These are phyloP conservation scores for Vaccinium corymbosum DNA, from an alignment of 148 eudicot genomes.

Conservation along the genomic window DNA sequence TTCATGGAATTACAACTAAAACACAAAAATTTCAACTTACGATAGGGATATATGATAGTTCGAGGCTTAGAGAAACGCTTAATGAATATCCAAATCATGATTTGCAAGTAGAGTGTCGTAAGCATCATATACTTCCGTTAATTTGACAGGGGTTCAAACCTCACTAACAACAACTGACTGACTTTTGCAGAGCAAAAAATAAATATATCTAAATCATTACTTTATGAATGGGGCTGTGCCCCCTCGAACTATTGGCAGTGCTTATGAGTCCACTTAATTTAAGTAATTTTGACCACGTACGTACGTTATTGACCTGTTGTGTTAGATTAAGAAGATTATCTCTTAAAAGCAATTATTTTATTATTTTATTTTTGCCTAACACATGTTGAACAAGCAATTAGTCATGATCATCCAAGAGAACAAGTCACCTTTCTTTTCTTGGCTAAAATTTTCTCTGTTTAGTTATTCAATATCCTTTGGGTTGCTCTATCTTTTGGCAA, in stretches of 20 bases:
- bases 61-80: not conserved
- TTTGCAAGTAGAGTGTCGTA: too few relatives aligned
- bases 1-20: too few relatives aligned
- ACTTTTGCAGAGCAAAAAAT: too few relatives aligned
- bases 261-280: not conserved
- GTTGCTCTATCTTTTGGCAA: not conserved
- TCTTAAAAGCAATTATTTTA: not conserved
- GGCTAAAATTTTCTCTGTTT: not conserved
- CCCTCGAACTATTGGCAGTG: not conserved
- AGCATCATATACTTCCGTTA: too few relatives aligned
- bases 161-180: too few relatives aligned
- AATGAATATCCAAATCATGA: not conserved
- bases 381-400: not conserved
- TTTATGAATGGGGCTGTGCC: not conserved
- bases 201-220: not conserved
- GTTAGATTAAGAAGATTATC: conserved; percentile 3
- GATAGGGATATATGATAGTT: too few relatives aligned
- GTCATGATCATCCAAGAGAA: not conserved
- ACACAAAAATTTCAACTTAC: too few relatives aligned
- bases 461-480: not conserved
- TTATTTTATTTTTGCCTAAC: not conserved
- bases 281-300: not conserved
- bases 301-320: not conserved
- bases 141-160: too few relatives aligned
- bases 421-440: not conserved